Evolutionary conservation across 257 asterid species (phyloP).

Genomic region (Schizonepeta tenuifolia): DNA sequence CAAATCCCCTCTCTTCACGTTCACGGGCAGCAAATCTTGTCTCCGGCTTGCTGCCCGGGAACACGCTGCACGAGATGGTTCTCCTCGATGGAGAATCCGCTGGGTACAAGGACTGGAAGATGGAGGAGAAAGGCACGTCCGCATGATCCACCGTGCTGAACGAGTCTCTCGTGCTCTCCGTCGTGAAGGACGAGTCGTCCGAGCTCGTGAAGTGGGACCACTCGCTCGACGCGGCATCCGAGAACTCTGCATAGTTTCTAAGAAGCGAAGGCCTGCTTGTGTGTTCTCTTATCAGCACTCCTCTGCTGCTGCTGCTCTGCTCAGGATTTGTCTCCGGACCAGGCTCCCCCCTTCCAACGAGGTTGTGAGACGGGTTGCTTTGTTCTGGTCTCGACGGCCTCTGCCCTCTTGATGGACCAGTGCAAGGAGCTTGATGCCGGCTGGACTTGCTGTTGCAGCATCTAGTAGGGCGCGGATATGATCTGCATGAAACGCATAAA

Average conservation of each 20-base stretch:
- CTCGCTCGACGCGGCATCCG: slow-evolving; percentile 68
- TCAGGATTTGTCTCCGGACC: slow-evolving; percentile 14
- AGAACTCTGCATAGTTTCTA: slow-evolving; percentile 46
- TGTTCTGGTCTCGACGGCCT: slow-evolving; percentile 44
- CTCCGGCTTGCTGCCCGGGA: slow-evolving; percentile 46
- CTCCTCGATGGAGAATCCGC: slow-evolving; percentile 47
- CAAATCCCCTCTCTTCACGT: slow-evolving; percentile 46
- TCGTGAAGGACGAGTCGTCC: slow-evolving; percentile 81
- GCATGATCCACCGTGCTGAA: slow-evolving; percentile 68
- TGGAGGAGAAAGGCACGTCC: slow-evolving; percentile 53
- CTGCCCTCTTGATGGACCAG: slow-evolving; percentile 40
- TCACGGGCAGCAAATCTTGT: slow-evolving; percentile 56
- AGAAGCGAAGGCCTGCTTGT: slow-evolving; percentile 37
- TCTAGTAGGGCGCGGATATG: slow-evolving; percentile 59
- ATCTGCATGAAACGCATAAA: slow-evolving; percentile 44
- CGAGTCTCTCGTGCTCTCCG: slow-evolving; percentile 86
- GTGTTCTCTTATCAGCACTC: slow-evolving; percentile 41
- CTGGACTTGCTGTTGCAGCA: slow-evolving; percentile 38
- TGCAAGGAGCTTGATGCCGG: slow-evolving; percentile 35
- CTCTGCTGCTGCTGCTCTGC: slow-evolving; percentile 30
- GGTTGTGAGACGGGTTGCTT: slow-evolving; percentile 29
- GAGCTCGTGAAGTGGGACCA: slow-evolving; percentile 81
- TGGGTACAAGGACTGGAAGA: slow-evolving; percentile 51
- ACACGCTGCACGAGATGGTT: slow-evolving; percentile 51
- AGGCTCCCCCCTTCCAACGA: slow-evolving; percentile 33